A percentile compares a stretch with the other conserved stretches of the same genome.
Evolutionary conservation across 2,329 filamentous ascomycete genomes (phyloP).

Genomic region (Colletotrichum lupini): DNA sequence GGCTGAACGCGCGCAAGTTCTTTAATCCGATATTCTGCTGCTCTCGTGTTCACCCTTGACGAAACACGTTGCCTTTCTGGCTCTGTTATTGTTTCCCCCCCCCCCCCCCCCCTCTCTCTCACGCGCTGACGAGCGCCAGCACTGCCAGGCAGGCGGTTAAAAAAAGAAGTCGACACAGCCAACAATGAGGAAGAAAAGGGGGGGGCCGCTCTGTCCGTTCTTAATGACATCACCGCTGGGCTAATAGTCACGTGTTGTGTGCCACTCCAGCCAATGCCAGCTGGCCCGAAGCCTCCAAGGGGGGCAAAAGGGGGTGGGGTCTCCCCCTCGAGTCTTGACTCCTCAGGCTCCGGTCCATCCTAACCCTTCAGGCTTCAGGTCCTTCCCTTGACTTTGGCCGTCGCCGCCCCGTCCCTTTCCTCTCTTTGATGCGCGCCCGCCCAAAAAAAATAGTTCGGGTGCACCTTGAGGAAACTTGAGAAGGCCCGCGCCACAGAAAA

Average conservation of each 20-base stretch:
- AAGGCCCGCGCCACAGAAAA: conserved; percentile 32
- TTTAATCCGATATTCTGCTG: conserved; percentile 9
- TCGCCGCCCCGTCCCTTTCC: neutral
- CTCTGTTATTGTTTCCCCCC: conserved; percentile 8
- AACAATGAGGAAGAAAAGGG: neutral
- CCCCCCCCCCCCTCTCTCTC: too few species aligned
- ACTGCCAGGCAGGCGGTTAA: neutral
- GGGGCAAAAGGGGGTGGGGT: neutral
- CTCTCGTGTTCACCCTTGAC: neutral
- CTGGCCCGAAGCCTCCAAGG: neutral
- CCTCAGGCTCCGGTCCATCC: neutral
- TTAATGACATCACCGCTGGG: neutral
- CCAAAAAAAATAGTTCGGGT: neutral
- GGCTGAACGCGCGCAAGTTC: neutral
- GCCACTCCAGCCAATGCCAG: neutral
- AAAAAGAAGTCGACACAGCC: neutral
- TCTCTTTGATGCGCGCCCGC: conserved; percentile 6
- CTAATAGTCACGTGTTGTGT: neutral
- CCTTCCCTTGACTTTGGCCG: conserved; percentile 7
- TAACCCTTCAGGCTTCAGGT: too few species aligned
- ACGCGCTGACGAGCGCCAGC: neutral
- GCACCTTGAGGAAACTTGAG: neutral
- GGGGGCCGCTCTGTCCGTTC: neutral
- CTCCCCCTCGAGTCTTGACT: neutral
- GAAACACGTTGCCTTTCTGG: conserved; percentile 10